These are phyloP conservation scores for Eruca vesicaria DNA, from an alignment of 441 rosid genomes.

Conservation along the genomic window DNA sequence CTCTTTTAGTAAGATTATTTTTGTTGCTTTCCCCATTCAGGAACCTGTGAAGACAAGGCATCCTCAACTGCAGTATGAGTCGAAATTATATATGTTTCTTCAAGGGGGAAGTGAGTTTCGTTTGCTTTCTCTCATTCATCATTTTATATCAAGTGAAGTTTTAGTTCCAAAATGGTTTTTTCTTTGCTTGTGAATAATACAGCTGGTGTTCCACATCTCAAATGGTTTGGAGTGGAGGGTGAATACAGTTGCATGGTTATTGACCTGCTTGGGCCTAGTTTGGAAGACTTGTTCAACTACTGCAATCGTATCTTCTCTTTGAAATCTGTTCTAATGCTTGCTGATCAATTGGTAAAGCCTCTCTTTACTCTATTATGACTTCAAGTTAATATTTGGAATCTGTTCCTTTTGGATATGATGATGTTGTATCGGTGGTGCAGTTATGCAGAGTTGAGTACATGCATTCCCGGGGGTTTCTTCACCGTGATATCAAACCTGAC, in stretches of 20 bases:
- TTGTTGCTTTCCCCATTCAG: no score
- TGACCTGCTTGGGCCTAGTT: constrained; percentile 77
- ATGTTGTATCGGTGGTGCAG: constrained; percentile 33
- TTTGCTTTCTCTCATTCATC: not conserved
- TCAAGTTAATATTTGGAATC: not conserved
- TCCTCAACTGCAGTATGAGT: constrained; percentile 77
- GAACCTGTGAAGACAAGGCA: constrained; percentile 59
- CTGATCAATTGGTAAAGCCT: constrained; percentile 58
- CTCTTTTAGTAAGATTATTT: not conserved
- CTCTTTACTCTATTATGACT: not conserved
- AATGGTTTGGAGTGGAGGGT: constrained; percentile 75
- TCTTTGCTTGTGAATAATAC: not conserved
- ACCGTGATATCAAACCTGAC: constrained; percentile 35
- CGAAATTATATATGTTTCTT: constrained; percentile 69
- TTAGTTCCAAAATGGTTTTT: not conserved
- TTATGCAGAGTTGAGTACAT: constrained; percentile 69
- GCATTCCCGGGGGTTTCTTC: constrained; percentile 78
- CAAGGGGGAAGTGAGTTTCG: constrained; percentile 71
- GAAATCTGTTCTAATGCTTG: constrained; percentile 74
- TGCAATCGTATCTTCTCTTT: constrained; percentile 61
- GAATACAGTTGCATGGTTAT: constrained; percentile 72
- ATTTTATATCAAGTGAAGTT: not conserved
- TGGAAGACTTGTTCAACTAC: constrained; percentile 74
- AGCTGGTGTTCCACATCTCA: constrained; percentile 74
- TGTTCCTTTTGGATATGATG: constrained; percentile 1